These are phyloP conservation scores for Tolypocladium paradoxum DNA, from an alignment of 2,329 filamentous ascomycete species.

Conservation along the genomic window DNA sequence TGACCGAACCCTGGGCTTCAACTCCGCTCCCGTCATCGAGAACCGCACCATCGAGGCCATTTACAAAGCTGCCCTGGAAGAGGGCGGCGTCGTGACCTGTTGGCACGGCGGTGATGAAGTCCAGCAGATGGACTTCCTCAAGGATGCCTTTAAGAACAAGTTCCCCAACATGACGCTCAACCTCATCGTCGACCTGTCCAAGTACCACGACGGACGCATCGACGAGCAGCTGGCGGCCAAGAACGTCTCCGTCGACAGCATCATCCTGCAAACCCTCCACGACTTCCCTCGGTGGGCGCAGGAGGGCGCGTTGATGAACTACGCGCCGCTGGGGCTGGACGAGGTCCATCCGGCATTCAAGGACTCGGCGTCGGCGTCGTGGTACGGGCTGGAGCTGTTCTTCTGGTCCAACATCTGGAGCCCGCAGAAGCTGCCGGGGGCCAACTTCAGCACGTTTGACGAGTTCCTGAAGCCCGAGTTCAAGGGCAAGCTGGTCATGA, in stretches of 20 bases:
- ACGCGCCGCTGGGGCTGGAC: slow-evolving; percentile 35
- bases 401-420: slow-evolving; percentile 27
- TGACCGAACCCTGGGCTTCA: slow-evolving; percentile 1
- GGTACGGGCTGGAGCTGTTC: slow-evolving; percentile 27
- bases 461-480: slow-evolving; percentile 37
- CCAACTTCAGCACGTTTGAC: slow-evolving; percentile 23
- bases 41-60: slow-evolving; percentile 38
- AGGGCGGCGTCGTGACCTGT: slow-evolving; percentile 32
- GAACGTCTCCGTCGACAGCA: slow-evolving; percentile 31
- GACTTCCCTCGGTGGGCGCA: slow-evolving; percentile 41
- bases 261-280: slow-evolving; percentile 38
- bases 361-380: slow-evolving; percentile 28
- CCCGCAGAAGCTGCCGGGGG: slow-evolving; percentile 21
- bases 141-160: slow-evolving; percentile 29
- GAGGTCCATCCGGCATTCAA: slow-evolving; percentile 29
- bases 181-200: slow-evolving; percentile 43
- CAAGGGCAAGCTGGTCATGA: slow-evolving; percentile 42
- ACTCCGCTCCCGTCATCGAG: slow-evolving; percentile 16
- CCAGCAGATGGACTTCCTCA: slow-evolving; percentile 26
- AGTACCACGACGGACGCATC: slow-evolving; percentile 38
- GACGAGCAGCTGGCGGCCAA: slow-evolving; percentile 31
- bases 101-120: slow-evolving; percentile 39
- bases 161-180: slow-evolving; percentile 42
- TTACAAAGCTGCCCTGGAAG: slow-evolving; percentile 35
- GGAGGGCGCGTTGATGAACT: slow-evolving; percentile 34